Conservation (phyloP, 2,329 filamentous ascomycete genomes). For the Zymoseptoria crescenta region DNA sequence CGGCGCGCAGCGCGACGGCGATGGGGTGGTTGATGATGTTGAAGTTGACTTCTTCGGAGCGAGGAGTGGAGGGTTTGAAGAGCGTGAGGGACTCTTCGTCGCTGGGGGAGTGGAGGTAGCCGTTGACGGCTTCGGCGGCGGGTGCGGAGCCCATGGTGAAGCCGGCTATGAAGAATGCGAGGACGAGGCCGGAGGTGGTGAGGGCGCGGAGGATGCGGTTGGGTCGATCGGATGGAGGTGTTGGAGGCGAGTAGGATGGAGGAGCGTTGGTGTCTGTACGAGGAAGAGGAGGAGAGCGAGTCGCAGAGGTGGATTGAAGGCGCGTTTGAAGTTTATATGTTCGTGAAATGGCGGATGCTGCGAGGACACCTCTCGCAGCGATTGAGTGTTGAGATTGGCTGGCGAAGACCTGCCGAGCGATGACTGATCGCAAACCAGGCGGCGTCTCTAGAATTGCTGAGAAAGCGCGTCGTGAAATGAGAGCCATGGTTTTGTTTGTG, state of each 20-base stretch:
- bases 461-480: not conserved
- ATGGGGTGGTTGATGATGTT: conserved; percentile 70
- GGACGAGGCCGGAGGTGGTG: conserved; percentile 40
- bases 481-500: not conserved
- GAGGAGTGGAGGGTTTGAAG: conserved; percentile 52
- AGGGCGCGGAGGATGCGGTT: conserved; percentile 8
- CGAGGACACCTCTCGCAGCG: not conserved
- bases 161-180: conserved; percentile 45
- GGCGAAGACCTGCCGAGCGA: conserved; percentile 11
- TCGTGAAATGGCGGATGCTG: not conserved
- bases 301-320: conserved; percentile 9
- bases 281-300: conserved; percentile 3
- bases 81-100: conserved; percentile 66
- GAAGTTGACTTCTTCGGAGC: conserved; percentile 54
- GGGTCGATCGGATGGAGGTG: not conserved
- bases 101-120: conserved; percentile 48
- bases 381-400: conserved; percentile 2
- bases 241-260: not conserved
- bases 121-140: conserved; percentile 42
- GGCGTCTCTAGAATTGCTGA: conserved; percentile 11
- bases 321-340: conserved; percentile 6
- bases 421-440: conserved; percentile 12
- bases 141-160: conserved; percentile 52
- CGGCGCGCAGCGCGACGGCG: conserved; percentile 57
- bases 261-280: not conserved